Percentiles rank a stretch among this genome's conserved stretches.
These are phyloP conservation scores for Stachybotrys echinatus DNA, from an alignment of 2,329 filamentous ascomycete genomes.

Conservation along the genomic window DNA sequence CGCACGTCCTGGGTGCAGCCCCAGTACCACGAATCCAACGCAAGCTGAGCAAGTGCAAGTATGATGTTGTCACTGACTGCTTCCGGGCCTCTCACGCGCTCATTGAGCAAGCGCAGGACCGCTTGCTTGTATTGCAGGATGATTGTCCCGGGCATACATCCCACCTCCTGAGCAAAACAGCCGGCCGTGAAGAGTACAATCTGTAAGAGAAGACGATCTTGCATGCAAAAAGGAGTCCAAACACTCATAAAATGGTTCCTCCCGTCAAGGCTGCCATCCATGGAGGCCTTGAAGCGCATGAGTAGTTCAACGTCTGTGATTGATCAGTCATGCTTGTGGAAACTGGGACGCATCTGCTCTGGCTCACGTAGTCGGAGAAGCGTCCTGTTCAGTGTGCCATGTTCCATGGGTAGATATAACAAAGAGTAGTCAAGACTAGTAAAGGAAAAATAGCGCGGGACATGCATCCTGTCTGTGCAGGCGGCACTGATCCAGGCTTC, in stretches of 20 bases:
- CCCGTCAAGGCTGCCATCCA: slow-evolving; percentile 42
- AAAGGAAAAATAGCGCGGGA: slow-evolving; percentile 7
- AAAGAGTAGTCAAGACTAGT: slow-evolving; percentile 28
- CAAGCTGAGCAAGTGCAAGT: slow-evolving; percentile 41
- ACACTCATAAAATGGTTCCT: slow-evolving; percentile 39
- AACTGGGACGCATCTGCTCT: neutral
- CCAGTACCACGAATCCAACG: slow-evolving; percentile 51
- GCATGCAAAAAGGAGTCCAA: slow-evolving; percentile 41
- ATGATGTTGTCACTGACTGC: slow-evolving; percentile 40
- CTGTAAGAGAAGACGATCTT: slow-evolving; percentile 43
- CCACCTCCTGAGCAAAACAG: slow-evolving; percentile 45
- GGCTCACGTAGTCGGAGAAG: slow-evolving; percentile 41
- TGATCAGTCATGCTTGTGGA: neutral
- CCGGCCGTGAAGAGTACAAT: slow-evolving; percentile 45
- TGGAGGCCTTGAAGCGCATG: slow-evolving; percentile 43
- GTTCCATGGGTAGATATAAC: slow-evolving; percentile 33
- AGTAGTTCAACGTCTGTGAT: slow-evolving; percentile 41
- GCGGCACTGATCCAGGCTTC: neutral
- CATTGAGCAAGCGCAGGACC: slow-evolving; percentile 40
- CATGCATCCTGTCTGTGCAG: neutral
- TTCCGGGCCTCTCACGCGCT: slow-evolving; percentile 31
- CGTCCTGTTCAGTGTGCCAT: slow-evolving; percentile 38
- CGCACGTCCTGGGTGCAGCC: slow-evolving; percentile 38
- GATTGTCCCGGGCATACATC: slow-evolving; percentile 37
- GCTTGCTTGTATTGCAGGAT: slow-evolving; percentile 36